Conservation (phyloP, 1,139 yeast genomes). For the Hyphopichia khmerensis region DNA sequence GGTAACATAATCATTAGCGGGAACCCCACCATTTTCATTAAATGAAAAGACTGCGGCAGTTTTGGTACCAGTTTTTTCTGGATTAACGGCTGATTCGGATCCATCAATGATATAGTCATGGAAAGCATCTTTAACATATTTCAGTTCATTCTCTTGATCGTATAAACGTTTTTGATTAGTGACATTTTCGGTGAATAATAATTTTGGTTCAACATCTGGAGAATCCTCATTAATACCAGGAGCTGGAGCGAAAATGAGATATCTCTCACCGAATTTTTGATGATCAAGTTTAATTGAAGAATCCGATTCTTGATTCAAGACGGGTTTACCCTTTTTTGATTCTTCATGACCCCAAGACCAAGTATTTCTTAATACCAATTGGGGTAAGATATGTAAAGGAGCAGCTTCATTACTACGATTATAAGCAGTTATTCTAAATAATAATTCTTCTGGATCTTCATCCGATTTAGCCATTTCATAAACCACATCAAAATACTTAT, state of each 20-base stretch:
- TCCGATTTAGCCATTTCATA: slow-evolving; percentile 90
- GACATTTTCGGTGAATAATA: slow-evolving; percentile 87
- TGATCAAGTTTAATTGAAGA: slow-evolving; percentile 62
- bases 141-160: slow-evolving; percentile 52
- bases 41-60: slow-evolving; percentile 82
- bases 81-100: slow-evolving; percentile 62
- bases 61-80: slow-evolving; percentile 68
- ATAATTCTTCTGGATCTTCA: slow-evolving; percentile 76
- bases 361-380: slow-evolving; percentile 81
- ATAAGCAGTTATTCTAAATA: slow-evolving; percentile 86
- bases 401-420: slow-evolving; percentile 83
- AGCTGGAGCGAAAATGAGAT: slow-evolving; percentile 81
- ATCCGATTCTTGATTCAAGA: slow-evolving; percentile 42
- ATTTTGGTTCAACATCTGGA: slow-evolving; percentile 70
- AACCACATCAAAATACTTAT: slow-evolving; percentile 84
- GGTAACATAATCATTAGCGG: slow-evolving; percentile 87
- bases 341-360: slow-evolving; percentile 86
- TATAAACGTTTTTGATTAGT: slow-evolving; percentile 74
- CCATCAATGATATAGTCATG: slow-evolving; percentile 77
- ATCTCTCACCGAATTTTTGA: slow-evolving; percentile 69
- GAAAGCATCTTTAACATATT: slow-evolving; percentile 85
- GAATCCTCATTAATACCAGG: slow-evolving; percentile 65
- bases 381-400: slow-evolving; percentile 86
- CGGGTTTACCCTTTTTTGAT: slow-evolving; percentile 51
- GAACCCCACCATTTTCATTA: slow-evolving; percentile 73